Evolutionary conservation across 2,329 filamentous ascomycete genomes (phyloP).

Genomic region (Beauveria pseudobassiana): DNA sequence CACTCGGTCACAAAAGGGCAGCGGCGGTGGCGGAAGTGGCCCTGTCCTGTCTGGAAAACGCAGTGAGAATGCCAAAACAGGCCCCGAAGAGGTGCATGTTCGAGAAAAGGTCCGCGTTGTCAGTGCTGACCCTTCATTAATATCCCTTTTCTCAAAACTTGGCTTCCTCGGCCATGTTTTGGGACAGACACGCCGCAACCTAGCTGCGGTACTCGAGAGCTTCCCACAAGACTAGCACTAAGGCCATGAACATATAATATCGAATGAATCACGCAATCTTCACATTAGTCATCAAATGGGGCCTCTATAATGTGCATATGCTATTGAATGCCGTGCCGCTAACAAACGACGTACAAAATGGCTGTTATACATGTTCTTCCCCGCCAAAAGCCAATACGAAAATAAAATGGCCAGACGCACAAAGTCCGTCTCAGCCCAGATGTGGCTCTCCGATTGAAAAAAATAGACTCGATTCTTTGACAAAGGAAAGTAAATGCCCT

Average conservation of each 20-base stretch:
- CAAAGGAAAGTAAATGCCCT: constrained; percentile 7
- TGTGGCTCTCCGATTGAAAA: background rate
- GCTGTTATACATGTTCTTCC: constrained; percentile 9
- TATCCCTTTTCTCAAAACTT: constrained; percentile 78
- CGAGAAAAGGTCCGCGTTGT: constrained; percentile 86
- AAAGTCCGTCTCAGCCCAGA: background rate
- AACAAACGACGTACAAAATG: constrained; percentile 3
- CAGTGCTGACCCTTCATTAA: constrained; percentile 78
- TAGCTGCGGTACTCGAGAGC: constrained; percentile 71
- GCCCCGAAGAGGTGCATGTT: constrained; percentile 58
- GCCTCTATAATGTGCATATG: constrained; percentile 1
- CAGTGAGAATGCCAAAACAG: constrained; percentile 13
- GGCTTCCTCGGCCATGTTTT: constrained; percentile 69
- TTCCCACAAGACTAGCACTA: constrained; percentile 25
- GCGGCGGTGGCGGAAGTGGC: constrained; percentile 14
- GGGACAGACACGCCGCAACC: constrained; percentile 58
- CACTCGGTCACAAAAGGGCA: constrained; percentile 11
- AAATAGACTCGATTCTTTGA: background rate
- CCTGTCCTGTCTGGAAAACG: constrained; percentile 19
- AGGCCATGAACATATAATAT: background rate
- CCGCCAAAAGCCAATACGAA: background rate
- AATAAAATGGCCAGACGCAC: background rate
- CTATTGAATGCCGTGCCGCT: constrained; percentile 3
- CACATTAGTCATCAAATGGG: background rate
- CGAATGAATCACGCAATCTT: background rate